phyloP scores from a whole-genome alignment of 2,329 filamentous ascomycete species.

The Tolypocladium tundrense region DNA sequence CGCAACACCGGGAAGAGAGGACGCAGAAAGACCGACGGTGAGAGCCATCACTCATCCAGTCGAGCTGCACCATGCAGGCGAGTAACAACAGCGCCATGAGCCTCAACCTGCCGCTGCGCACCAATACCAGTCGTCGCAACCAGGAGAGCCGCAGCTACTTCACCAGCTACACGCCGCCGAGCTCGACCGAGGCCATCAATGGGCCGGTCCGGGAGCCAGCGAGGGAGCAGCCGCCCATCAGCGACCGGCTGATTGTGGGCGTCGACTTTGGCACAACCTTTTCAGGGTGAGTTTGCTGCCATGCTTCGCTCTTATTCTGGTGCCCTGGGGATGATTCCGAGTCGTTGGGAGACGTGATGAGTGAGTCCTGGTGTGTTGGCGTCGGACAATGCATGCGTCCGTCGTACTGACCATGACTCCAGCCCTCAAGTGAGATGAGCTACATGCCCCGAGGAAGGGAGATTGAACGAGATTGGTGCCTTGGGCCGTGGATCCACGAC shows the following conservation, averaged over 20 bases:
- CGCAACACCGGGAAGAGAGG: not conserved
- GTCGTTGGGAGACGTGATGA: not conserved
- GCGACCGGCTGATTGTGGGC: conserved; percentile 63
- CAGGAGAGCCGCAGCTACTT: conserved; percentile 47
- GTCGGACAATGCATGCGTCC: not conserved
- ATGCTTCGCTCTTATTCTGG: not conserved
- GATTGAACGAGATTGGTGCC: not conserved
- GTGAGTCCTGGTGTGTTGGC: not conserved
- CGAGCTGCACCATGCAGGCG: not conserved
- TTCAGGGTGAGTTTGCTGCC: conserved; percentile 47
- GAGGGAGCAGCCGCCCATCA: conserved; percentile 38
- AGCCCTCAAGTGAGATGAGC: not conserved
- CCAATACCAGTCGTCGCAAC: conserved; percentile 35
- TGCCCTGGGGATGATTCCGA: no score
- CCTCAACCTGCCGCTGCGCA: conserved; percentile 40
- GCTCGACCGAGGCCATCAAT: conserved; percentile 52
- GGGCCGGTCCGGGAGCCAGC: conserved; percentile 47
- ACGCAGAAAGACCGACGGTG: not conserved
- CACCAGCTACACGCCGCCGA: conserved; percentile 42
- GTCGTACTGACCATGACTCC: not conserved
- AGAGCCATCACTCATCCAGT: not conserved
- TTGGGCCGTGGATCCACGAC: not conserved
- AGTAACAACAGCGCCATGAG: conserved; percentile 27
- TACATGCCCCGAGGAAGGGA: not conserved
- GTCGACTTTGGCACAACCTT: conserved; percentile 83